Percentiles rank a stretch among this genome's conserved stretches.
Evolutionary conservation across 305 asterid species (phyloP).

Genomic region (Fraxinus paxiana): DNA sequence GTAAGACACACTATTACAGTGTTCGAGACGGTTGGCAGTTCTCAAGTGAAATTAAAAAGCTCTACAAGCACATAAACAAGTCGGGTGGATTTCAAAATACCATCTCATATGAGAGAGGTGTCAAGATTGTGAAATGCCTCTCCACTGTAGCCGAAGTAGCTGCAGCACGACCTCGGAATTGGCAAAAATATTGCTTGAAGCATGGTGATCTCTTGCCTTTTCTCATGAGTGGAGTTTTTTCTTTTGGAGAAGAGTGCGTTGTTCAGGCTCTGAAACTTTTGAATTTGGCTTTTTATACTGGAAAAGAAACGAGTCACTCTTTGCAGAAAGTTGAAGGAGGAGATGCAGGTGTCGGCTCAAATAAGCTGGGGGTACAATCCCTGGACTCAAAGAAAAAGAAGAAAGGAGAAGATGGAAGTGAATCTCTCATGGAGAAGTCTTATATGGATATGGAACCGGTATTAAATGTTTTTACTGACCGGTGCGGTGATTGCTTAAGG

Average conservation of each 20-base stretch:
- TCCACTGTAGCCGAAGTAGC: slow-evolving; percentile 92
- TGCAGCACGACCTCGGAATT: slow-evolving; percentile 89
- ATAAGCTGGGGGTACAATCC: slow-evolving; percentile 62
- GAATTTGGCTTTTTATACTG: slow-evolving; percentile 83
- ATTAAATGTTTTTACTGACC: slow-evolving; percentile 65
- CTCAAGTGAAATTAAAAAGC: slow-evolving; percentile 84
- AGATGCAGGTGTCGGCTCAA: slow-evolving; percentile 56
- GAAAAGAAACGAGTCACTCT: slow-evolving; percentile 66
- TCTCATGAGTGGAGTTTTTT: slow-evolving; percentile 78
- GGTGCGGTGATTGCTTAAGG: slow-evolving; percentile 69
- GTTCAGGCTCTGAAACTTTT: slow-evolving; percentile 79
- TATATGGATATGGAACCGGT: slow-evolving; percentile 93
- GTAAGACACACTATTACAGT: slow-evolving; percentile 97
- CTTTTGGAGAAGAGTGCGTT: slow-evolving; percentile 89
- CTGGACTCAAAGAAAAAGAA: slow-evolving; percentile 84
- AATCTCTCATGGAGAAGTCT: slow-evolving; percentile 67
- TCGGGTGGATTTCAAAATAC: slow-evolving; percentile 90
- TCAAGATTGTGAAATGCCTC: slow-evolving; percentile 88
- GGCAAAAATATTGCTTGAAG: slow-evolving; percentile 96
- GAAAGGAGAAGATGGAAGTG: slow-evolving; percentile 92
- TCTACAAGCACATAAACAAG: slow-evolving; percentile 79
- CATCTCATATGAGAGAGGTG: slow-evolving; percentile 90
- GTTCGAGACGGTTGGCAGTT: slow-evolving; percentile 96
- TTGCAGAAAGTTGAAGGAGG: slow-evolving; percentile 75
- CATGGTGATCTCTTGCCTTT: slow-evolving; percentile 75